These are phyloP conservation scores for Hevea brasiliensis DNA, from an alignment of 345 rosid species.

Conservation along the genomic window DNA sequence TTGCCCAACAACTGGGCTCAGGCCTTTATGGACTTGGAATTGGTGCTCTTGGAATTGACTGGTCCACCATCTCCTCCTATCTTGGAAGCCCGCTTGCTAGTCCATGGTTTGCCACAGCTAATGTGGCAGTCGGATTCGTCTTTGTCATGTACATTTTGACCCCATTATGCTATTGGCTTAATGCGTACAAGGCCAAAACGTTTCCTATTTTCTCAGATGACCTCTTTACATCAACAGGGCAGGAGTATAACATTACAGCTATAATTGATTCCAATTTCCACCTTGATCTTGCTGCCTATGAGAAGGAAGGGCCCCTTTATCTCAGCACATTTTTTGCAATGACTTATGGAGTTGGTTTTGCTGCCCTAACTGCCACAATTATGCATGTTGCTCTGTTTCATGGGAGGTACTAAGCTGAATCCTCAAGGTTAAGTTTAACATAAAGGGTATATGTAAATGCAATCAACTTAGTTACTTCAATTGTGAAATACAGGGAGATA, in stretches of 20 bases:
- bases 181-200: slow-evolving; percentile 74
- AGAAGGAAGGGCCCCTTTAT: slow-evolving; percentile 76
- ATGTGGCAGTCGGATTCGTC: slow-evolving; percentile 76
- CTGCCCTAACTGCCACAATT: slow-evolving; percentile 79
- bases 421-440: background rate
- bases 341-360: slow-evolving; percentile 89
- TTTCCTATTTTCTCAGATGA: slow-evolving; percentile 82
- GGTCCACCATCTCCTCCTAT: slow-evolving; percentile 93
- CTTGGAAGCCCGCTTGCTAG: slow-evolving; percentile 99
- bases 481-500: slow-evolving; percentile 64
- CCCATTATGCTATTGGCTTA: slow-evolving; percentile 74
- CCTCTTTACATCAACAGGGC: slow-evolving; percentile 66
- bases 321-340: slow-evolving; percentile 84
- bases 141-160: slow-evolving; percentile 71
- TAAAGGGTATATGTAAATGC: background rate
- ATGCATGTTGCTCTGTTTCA: slow-evolving; percentile 85
- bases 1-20: slow-evolving; percentile 91
- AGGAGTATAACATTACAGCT: slow-evolving; percentile 67
- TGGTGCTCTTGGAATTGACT: slow-evolving; percentile 72
- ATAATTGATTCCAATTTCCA: slow-evolving; percentile 74
- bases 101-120: slow-evolving; percentile 99
- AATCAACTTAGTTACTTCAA: background rate
- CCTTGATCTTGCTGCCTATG: slow-evolving; percentile 71
- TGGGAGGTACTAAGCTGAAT: slow-evolving; percentile 55
- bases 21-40: slow-evolving; percentile 92